A percentile compares a stretch with the other conserved stretches of the same genome.
These are phyloP conservation scores for Coemansia sp. DNA, from an alignment of 192 early-diverging fungal species.

Conservation along the genomic window DNA sequence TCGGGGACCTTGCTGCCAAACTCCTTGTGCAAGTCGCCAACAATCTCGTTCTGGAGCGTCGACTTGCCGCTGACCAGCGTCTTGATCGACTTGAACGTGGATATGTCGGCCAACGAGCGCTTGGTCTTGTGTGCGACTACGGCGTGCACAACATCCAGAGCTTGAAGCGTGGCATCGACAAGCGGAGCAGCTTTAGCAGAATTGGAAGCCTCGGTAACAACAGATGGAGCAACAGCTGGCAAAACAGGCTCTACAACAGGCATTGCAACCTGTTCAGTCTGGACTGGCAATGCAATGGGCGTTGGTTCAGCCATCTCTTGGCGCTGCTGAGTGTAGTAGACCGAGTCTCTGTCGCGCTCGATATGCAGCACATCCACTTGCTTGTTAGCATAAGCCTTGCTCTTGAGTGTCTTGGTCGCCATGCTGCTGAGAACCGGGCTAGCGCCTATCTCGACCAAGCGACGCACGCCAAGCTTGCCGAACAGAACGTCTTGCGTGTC, in stretches of 20 bases:
- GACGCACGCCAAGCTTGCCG: slow-evolving; percentile 69
- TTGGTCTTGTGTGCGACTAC: slow-evolving; percentile 88
- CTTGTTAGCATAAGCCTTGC: neutral
- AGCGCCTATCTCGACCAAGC: slow-evolving; percentile 87
- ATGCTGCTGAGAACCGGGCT: slow-evolving; percentile 83
- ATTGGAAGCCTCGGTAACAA: no score
- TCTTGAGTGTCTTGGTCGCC: slow-evolving; percentile 58
- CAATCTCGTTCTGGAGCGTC: no score
- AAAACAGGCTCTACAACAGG: neutral
- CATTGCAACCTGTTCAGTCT: neutral
- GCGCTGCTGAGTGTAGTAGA: slow-evolving; percentile 8
- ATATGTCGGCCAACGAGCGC: no score
- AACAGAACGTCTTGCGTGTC: slow-evolving; percentile 86
- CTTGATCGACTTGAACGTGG: slow-evolving; percentile 69
- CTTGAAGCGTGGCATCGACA: slow-evolving; percentile 70
- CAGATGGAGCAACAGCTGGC: neutral
- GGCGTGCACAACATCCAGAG: slow-evolving; percentile 69
- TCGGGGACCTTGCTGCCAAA: no score
- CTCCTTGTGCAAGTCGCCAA: no score
- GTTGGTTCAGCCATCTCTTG: neutral
- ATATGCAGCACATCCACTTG: slow-evolving; percentile 10
- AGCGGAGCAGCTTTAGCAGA: slow-evolving; percentile 60
- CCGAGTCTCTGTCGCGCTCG: slow-evolving; percentile 12
- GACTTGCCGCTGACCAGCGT: slow-evolving; percentile 90
- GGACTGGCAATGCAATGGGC: neutral